Evolutionary conservation across 2,329 filamentous ascomycete species (phyloP).

Genomic region (Fusarium phyllophilum): DNA sequence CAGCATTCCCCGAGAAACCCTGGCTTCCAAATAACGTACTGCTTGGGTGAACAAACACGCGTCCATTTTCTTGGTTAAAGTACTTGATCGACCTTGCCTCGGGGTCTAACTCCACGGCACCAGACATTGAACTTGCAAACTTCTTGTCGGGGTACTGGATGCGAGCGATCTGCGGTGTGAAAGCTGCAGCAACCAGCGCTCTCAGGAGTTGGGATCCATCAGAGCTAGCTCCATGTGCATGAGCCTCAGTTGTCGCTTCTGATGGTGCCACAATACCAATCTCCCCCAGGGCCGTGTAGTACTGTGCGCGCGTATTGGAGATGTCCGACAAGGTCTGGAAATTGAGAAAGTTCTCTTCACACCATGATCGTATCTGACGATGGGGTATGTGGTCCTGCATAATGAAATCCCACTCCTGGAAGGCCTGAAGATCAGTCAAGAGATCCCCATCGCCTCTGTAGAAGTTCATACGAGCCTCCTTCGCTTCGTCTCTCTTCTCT

Average conservation of each 20-base stretch:
- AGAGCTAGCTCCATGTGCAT: conserved; percentile 28
- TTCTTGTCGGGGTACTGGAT: conserved; percentile 97
- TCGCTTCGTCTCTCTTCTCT: conserved; percentile 84
- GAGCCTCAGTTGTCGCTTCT: conserved; percentile 46
- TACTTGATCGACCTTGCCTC: conserved; percentile 94
- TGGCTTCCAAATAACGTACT: conserved; percentile 88
- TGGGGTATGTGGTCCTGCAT: conserved; percentile 66
- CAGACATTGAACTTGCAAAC: conserved; percentile 86
- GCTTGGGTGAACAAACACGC: conserved; percentile 92
- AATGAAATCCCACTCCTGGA: conserved; percentile 82
- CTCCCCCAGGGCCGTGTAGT: conserved; percentile 85
- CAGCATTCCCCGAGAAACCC: conserved; percentile 76
- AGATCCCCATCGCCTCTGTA: conserved; percentile 84
- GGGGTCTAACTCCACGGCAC: conserved; percentile 91
- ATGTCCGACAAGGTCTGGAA: conserved; percentile 89
- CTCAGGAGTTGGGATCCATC: conserved; percentile 66
- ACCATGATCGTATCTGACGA: conserved; percentile 78
- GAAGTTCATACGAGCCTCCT: conserved; percentile 79
- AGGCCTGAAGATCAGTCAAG: conserved; percentile 86
- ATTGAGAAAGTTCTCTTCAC: conserved; percentile 85
- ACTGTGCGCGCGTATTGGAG: conserved; percentile 84
- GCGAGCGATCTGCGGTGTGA: conserved; percentile 86
- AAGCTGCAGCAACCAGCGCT: conserved; percentile 77
- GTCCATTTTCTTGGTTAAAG: conserved; percentile 84
- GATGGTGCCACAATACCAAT: conserved; percentile 75